Conservation (phyloP, 345 rosid genomes). For the Brassica rapa region DNA sequence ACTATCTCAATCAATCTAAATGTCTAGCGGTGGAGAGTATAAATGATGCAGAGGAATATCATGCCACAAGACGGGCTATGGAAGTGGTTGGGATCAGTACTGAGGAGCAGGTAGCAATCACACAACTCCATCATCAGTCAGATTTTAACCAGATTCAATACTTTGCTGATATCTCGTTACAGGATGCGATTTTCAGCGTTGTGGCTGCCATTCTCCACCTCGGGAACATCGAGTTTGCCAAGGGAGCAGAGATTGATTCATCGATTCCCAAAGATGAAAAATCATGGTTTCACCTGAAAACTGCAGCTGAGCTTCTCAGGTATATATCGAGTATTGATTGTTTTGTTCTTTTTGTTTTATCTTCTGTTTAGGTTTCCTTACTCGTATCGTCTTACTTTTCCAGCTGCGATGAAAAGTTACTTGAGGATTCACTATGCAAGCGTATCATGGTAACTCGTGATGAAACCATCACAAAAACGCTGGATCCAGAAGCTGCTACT, state of each 20-base stretch:
- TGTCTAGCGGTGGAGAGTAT: conserved; percentile 81
- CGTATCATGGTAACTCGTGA: conserved; percentile 98
- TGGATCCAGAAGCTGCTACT: conserved; percentile 91
- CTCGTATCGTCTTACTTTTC: conserved; percentile 27
- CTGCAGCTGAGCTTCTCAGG: conserved; percentile 90
- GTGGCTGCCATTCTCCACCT: conserved; percentile 98
- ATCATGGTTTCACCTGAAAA: conserved; percentile 82
- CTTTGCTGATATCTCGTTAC: conserved; percentile 27
- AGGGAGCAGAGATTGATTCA: conserved; percentile 87
- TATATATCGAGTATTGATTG: conserved; percentile 31
- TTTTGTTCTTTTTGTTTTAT: neutral
- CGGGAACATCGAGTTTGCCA: conserved; percentile 86
- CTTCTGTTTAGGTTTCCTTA: conserved; percentile 21
- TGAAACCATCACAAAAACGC: conserved; percentile 93
- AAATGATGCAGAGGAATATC: conserved; percentile 87
- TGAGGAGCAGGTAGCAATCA: conserved; percentile 72
- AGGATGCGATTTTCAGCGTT: conserved; percentile 67
- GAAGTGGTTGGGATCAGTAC: conserved; percentile 89
- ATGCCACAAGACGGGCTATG: conserved; percentile 90
- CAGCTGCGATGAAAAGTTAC: conserved; percentile 84
- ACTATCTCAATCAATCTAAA: conserved; percentile 94
- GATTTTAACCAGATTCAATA: neutral
- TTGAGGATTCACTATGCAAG: conserved; percentile 94
- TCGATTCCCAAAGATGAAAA: conserved; percentile 90
- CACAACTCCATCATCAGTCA: neutral